A percentile compares a stretch with the other conserved stretches of the same genome.
These are phyloP conservation scores for Paramecium biaurelia DNA, from an alignment of 73 alveolate genomes.

Conservation along the genomic window DNA sequence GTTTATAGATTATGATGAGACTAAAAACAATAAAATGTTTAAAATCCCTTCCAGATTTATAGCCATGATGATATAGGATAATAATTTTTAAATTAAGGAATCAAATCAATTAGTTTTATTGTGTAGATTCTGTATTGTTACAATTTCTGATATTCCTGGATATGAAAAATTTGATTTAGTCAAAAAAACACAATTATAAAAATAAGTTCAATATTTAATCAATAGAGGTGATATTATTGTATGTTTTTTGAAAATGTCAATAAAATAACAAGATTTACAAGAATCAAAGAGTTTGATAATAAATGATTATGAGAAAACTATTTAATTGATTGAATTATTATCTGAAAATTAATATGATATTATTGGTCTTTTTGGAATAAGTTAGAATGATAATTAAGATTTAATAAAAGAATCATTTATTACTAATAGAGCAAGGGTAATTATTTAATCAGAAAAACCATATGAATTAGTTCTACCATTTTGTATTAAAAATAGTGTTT, in stretches of 20 bases:
- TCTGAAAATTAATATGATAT: not conserved
- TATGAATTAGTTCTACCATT: constrained; percentile 24
- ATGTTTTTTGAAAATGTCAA: not conserved
- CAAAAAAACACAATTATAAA: not conserved
- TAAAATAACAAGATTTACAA: not conserved
- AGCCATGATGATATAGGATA: constrained; percentile 22
- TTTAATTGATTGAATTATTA: not conserved
- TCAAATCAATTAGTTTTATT: not conserved
- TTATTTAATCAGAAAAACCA: constrained; percentile 32
- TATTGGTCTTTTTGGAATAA: constrained; percentile 18
- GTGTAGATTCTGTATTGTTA: constrained; percentile 41
- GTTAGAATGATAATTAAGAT: not conserved
- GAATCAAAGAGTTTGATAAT: not conserved
- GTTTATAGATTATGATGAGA: constrained; percentile 27
- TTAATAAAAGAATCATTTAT: not conserved
- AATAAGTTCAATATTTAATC: not conserved
- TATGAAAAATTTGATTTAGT: constrained; percentile 26
- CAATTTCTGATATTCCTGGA: constrained; percentile 34
- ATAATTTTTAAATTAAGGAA: not conserved
- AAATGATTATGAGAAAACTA: constrained; percentile 37
- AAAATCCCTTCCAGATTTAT: constrained; percentile 40
- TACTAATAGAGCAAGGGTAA: not conserved
- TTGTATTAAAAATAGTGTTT: constrained; percentile 15
- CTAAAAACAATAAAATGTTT: not conserved
- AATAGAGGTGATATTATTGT: constrained; percentile 1